A percentile compares a stretch with the other conserved stretches of the same genome.
These are phyloP conservation scores for Pyricularia grisea DNA, from an alignment of 2,329 filamentous ascomycete genomes.

Conservation along the genomic window DNA sequence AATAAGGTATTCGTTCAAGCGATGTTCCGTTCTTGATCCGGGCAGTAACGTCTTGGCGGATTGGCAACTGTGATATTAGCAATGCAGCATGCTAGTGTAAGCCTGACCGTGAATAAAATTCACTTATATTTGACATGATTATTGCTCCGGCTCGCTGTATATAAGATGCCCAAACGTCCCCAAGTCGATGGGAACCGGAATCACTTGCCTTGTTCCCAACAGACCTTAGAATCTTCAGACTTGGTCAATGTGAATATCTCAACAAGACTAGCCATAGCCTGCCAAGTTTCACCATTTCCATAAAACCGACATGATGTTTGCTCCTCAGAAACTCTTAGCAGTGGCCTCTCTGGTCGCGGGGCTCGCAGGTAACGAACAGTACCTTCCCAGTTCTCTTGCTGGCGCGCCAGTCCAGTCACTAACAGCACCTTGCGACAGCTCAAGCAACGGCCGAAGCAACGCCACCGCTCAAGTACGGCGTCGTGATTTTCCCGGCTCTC, in stretches of 20 bases:
- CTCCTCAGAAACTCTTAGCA: neutral
- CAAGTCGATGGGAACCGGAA: neutral
- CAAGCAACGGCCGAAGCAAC: neutral
- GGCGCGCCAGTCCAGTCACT: neutral
- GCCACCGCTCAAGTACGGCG: conserved; percentile 17
- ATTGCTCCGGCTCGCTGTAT: neutral
- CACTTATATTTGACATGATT: neutral
- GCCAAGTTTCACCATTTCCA: neutral
- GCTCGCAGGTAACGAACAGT: neutral
- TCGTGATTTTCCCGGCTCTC: conserved; percentile 32
- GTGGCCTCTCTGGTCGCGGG: neutral
- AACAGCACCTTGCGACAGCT: neutral
- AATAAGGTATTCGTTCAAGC: neutral
- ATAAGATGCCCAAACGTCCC: neutral
- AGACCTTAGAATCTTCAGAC: neutral
- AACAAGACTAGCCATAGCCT: neutral
- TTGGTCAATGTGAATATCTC: neutral
- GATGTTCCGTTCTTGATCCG: neutral
- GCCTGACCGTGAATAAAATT: neutral
- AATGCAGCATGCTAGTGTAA: neutral
- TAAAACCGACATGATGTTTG: neutral
- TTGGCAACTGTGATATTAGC: neutral
- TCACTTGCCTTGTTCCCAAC: neutral
- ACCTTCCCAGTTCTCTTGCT: neutral
- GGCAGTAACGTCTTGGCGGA: neutral